These are phyloP conservation scores for Lachancea waltii DNA, from an alignment of 805 yeast genomes.

Conservation along the genomic window DNA sequence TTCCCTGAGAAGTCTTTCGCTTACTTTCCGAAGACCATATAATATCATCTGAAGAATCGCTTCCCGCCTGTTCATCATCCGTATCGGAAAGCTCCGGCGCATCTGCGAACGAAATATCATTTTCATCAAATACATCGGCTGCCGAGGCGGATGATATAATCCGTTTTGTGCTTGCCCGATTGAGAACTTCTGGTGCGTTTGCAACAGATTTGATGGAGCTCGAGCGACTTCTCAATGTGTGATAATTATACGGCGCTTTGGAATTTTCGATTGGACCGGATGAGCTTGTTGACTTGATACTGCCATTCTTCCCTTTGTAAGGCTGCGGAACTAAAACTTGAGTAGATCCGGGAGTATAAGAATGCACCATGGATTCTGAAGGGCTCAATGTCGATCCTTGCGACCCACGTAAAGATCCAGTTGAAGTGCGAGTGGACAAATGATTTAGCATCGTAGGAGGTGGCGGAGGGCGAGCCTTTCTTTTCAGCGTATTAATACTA, in stretches of 20 bases:
- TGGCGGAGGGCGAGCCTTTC: constrained; percentile 18
- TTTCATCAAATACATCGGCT: constrained; percentile 60
- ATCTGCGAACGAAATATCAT: constrained; percentile 64
- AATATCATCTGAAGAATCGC: constrained; percentile 26
- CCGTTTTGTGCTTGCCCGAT: constrained; percentile 29
- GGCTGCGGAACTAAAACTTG: constrained; percentile 40
- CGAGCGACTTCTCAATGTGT: constrained; percentile 20
- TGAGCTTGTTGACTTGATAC: too few relatives aligned
- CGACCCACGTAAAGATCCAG: not conserved
- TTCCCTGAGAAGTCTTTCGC: not conserved
- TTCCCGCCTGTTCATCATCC: constrained; percentile 39
- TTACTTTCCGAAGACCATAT: constrained; percentile 19
- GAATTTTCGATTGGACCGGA: constrained; percentile 9
- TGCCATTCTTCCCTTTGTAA: constrained; percentile 29
- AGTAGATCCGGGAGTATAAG: constrained; percentile 40
- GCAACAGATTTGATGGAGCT: constrained; percentile 17
- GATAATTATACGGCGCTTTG: constrained; percentile 11
- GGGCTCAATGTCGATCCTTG: constrained; percentile 10
- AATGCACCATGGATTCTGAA: constrained; percentile 25
- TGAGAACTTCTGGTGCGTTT: constrained; percentile 23
- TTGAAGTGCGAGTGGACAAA: not conserved
- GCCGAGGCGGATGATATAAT: constrained; percentile 33
- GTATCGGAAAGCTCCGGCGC: constrained; percentile 55
- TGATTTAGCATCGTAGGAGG: constrained; percentile 8
- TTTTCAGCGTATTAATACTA: constrained; percentile 8